phyloP scores from a whole-genome alignment of 2,329 filamentous ascomycete genomes.

The Aureobasidium vineae region DNA sequence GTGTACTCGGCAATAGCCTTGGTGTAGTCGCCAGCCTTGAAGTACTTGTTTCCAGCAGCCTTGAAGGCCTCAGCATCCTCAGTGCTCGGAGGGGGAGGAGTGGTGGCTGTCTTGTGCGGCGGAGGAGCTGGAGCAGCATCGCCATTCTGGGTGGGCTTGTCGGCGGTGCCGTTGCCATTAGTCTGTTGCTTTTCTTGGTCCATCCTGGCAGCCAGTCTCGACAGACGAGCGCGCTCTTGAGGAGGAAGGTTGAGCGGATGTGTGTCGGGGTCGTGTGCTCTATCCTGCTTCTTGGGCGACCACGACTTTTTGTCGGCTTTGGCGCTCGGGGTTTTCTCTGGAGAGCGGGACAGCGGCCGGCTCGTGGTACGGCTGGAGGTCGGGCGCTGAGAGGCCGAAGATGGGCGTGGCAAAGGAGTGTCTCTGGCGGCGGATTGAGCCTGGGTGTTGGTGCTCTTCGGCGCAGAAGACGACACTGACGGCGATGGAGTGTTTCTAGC shows the following conservation, averaged over 20 bases:
- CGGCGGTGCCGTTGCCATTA: conserved; percentile 73
- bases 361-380: background rate
- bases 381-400: conserved; percentile 10
- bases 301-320: conserved; percentile 22
- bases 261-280: conserved; percentile 60
- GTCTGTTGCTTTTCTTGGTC: conserved; percentile 46
- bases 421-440: background rate
- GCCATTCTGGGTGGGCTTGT: conserved; percentile 58
- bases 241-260: conserved; percentile 90
- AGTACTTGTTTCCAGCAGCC: conserved; percentile 89
- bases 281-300: conserved; percentile 17
- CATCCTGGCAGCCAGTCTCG: conserved; percentile 55
- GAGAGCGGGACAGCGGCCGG: conserved; percentile 11
- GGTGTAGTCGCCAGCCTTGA: conserved; percentile 88
- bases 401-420: background rate
- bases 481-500: conserved; percentile 3
- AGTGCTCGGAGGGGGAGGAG: conserved; percentile 44
- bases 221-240: conserved; percentile 78
- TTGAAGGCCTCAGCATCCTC: conserved; percentile 87
- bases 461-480: background rate
- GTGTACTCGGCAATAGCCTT: conserved; percentile 91
- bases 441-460: background rate
- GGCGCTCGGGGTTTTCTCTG: conserved; percentile 10
- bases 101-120: conserved; percentile 61
- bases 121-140: conserved; percentile 62